Evolutionary conservation across 164 flowering plant species (phyloP).

Genomic region (Stephania yunnanensis): DNA sequence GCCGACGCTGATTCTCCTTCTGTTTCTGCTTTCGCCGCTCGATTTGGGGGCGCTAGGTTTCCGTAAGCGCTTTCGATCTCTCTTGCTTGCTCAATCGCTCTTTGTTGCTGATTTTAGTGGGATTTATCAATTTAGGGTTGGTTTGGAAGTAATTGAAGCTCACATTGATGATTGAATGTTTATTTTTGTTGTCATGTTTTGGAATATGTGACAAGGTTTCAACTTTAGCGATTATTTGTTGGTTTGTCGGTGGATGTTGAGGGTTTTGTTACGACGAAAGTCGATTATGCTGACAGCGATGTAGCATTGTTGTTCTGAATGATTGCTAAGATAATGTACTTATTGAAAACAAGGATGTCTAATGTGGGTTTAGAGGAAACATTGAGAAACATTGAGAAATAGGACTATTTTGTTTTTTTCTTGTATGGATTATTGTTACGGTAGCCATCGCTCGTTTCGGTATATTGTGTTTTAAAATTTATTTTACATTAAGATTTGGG

Average conservation of each 20-base stretch:
- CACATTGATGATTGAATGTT: neutral
- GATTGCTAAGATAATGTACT: neutral
- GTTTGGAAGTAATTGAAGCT: too few relatives aligned
- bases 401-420: neutral
- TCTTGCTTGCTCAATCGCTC: neutral
- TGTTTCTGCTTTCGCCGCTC: constrained; percentile 25
- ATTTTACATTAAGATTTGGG: too few relatives aligned
- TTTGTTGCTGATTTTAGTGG: neutral
- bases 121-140: too few relatives aligned
- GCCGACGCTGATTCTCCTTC: constrained; percentile 18
- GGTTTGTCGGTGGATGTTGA: neutral
- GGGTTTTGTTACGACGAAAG: neutral
- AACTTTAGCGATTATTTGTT: neutral
- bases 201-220: neutral
- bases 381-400: neutral
- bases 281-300: neutral
- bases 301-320: neutral
- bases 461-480: too few relatives aligned
- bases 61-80: constrained; percentile 22
- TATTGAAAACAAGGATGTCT: neutral
- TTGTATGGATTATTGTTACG: neutral
- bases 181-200: neutral
- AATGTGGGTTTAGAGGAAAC: neutral
- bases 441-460: too few relatives aligned
- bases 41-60: constrained; percentile 17